Conservation (phyloP, 1,284 basidiomycete genomes). For the Exobasidium rhododendri region DNA sequence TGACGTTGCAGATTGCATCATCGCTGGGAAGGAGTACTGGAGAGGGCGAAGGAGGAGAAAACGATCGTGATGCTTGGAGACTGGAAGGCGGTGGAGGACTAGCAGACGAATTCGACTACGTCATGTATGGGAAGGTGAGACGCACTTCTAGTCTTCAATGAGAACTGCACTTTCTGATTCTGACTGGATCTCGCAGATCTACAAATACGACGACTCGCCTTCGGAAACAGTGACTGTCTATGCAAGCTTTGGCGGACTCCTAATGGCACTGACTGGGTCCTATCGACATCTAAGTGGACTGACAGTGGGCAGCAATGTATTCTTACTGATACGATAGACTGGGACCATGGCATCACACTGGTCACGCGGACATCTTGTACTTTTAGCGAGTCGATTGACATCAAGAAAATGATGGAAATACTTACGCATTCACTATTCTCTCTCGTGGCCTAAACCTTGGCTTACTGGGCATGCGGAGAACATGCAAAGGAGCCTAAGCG, state of each 20-base stretch:
- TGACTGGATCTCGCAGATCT: conserved; percentile 64
- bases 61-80: conserved; percentile 68
- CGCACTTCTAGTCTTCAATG: too few relatives aligned
- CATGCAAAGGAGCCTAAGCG: too few relatives aligned
- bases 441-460: too few relatives aligned
- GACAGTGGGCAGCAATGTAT: conserved; percentile 87
- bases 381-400: too few relatives aligned
- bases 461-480: too few relatives aligned
- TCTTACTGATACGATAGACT: conserved; percentile 70
- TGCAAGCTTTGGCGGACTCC: conserved; percentile 90
- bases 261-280: conserved; percentile 89
- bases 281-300: conserved; percentile 89
- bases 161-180: background rate
- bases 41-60: conserved; percentile 59
- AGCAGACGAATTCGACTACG: conserved; percentile 96
- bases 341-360: background rate
- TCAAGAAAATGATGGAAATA: too few relatives aligned
- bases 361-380: too few relatives aligned
- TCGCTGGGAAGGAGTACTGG: conserved; percentile 59
- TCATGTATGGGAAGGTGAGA: conserved; percentile 96
- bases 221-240: conserved; percentile 86
- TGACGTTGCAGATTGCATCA: conserved; percentile 81
- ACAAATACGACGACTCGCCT: conserved; percentile 88
- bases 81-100: conserved; percentile 80
- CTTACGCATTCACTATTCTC: too few relatives aligned